These are phyloP conservation scores for Phytophthora citrophthora DNA, from an alignment of 352 stramenopile species.

Conservation along the genomic window DNA sequence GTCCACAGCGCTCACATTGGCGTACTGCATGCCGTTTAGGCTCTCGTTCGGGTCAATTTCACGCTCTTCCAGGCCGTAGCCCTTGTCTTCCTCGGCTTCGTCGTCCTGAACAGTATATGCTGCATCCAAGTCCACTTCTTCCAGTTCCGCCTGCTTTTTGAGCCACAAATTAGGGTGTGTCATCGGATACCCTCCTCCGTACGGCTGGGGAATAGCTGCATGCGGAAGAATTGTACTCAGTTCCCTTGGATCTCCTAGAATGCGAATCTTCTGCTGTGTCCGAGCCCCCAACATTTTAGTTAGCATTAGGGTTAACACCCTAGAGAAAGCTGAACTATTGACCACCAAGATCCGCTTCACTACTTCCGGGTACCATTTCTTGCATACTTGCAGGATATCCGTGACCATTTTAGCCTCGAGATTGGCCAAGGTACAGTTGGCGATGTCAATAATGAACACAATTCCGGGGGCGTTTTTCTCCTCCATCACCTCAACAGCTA, in stretches of 20 bases:
- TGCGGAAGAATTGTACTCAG: slow-evolving; percentile 52
- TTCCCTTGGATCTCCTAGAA: slow-evolving; percentile 52
- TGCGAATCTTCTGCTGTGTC: slow-evolving; percentile 60
- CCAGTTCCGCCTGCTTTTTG: slow-evolving; percentile 71
- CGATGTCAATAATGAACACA: slow-evolving; percentile 73
- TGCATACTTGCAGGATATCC: slow-evolving; percentile 63
- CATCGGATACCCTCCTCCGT: slow-evolving; percentile 63
- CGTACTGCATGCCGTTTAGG: slow-evolving; percentile 87
- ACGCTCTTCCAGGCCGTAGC: slow-evolving; percentile 38
- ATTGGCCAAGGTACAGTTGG: slow-evolving; percentile 51
- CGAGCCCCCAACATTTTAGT: slow-evolving; percentile 51
- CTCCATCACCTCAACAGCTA: slow-evolving; percentile 78
- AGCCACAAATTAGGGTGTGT: slow-evolving; percentile 67
- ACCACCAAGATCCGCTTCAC: slow-evolving; percentile 68
- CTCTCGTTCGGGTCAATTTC: slow-evolving; percentile 39
- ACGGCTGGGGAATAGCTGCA: slow-evolving; percentile 63
- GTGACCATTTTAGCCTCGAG: slow-evolving; percentile 72
- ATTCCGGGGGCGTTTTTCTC: slow-evolving; percentile 66
- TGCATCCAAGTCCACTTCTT: slow-evolving; percentile 67
- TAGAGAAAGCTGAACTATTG: slow-evolving; percentile 62
- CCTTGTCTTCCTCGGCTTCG: slow-evolving; percentile 53
- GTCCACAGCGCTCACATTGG: slow-evolving; percentile 63
- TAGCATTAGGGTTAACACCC: slow-evolving; percentile 60
- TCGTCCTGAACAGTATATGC: slow-evolving; percentile 21
- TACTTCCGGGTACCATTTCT: slow-evolving; percentile 71